Evolutionary conservation across 108 stramenopile species (phyloP).

Genomic region (Pelagomonas calceolata): DNA sequence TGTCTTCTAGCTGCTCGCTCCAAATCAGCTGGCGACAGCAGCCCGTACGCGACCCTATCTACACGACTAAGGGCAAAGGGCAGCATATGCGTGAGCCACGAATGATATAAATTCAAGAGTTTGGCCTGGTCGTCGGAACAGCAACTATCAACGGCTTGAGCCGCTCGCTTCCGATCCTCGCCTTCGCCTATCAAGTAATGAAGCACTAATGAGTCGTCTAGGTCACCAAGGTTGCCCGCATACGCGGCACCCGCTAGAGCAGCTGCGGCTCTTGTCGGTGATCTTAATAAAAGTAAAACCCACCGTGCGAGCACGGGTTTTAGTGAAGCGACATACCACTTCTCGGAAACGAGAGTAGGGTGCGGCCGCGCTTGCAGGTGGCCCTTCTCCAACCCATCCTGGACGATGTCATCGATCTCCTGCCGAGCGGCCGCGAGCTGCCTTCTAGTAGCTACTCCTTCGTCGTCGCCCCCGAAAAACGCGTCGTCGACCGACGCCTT

Average conservation of each 20-base stretch:
- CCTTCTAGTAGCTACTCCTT: not conserved
- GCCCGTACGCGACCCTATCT: slow-evolving; percentile 27
- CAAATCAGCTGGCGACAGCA: slow-evolving; percentile 15
- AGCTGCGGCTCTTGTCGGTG: not conserved
- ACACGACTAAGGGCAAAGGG: slow-evolving; percentile 24
- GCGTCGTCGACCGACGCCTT: no score
- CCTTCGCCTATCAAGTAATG: not conserved
- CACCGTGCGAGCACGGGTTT: slow-evolving; percentile 13
- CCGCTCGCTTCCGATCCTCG: slow-evolving; percentile 1
- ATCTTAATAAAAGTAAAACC: slow-evolving; percentile 10
- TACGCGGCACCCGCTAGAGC: not conserved
- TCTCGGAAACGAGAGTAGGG: slow-evolving; percentile 9
- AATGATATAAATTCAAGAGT: slow-evolving; percentile 13
- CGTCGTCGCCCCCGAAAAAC: not conserved
- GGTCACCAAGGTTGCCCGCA: not conserved
- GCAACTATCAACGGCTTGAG: not conserved
- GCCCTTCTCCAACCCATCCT: not conserved
- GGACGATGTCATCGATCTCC: not conserved
- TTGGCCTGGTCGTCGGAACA: slow-evolving; percentile 15
- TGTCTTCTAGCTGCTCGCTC: not conserved
- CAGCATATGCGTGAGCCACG: slow-evolving; percentile 21
- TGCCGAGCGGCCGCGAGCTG: slow-evolving; percentile 5
- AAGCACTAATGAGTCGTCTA: not conserved
- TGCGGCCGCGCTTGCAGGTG: slow-evolving; percentile 17
- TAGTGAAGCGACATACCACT: slow-evolving; percentile 15